These are phyloP conservation scores for Skeletonema tropicum DNA, from an alignment of 108 stramenopile species.

Conservation along the genomic window DNA sequence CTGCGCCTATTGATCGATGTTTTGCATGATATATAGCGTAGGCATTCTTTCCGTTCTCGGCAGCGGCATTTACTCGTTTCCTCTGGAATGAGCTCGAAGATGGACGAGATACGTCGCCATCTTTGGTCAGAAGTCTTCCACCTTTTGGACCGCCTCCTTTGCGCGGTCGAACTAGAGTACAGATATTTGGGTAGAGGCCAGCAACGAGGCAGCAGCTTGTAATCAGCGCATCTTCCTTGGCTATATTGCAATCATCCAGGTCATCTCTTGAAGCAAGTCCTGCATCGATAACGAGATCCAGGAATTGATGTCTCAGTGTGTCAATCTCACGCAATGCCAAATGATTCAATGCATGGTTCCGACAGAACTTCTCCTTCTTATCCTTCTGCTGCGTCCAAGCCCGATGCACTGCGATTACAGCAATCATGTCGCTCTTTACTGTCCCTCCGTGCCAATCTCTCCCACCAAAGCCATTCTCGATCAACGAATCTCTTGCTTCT, in stretches of 20 bases:
- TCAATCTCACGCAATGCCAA: conserved; percentile 51
- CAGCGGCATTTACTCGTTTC: conserved; percentile 49
- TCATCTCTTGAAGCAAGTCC: conserved; percentile 41
- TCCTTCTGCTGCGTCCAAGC: conserved; percentile 40
- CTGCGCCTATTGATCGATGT: conserved; percentile 45
- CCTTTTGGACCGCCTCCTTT: conserved; percentile 40
- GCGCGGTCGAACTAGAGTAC: conserved; percentile 58
- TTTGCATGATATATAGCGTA: conserved; percentile 73
- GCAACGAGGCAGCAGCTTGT: conserved; percentile 66
- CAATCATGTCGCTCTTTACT: conserved; percentile 69
- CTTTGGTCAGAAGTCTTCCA: conserved; percentile 57
- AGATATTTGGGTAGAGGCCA: conserved; percentile 74
- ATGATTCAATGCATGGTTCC: conserved; percentile 46
- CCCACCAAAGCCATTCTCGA: conserved; percentile 72
- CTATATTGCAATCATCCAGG: conserved; percentile 32
- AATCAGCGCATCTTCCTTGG: conserved; percentile 57
- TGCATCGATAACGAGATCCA: conserved; percentile 54
- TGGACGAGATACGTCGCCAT: conserved; percentile 44
- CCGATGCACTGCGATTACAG: conserved; percentile 62
- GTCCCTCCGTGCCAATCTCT: conserved; percentile 55
- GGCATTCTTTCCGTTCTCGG: conserved; percentile 58
- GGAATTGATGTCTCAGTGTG: conserved; percentile 55
- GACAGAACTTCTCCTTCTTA: conserved; percentile 39
- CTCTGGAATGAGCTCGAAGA: conserved; percentile 58
- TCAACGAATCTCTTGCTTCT: conserved; percentile 42